Conservation (phyloP, 306 rosid species). For the Prosopis cineraria region DNA sequence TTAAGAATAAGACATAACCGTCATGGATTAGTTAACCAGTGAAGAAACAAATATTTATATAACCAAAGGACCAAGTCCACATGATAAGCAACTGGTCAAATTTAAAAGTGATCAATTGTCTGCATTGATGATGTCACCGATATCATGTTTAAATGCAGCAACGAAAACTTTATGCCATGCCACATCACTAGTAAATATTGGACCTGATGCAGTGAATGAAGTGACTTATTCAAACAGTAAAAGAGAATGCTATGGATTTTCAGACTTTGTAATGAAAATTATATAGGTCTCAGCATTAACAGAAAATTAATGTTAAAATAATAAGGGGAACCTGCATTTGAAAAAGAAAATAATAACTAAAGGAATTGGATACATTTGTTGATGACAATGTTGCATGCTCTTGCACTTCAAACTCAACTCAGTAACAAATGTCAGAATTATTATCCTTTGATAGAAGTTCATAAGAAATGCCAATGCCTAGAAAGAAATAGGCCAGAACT, state of each 20-base stretch:
- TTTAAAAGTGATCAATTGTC: background rate
- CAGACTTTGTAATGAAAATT: background rate
- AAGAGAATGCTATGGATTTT: background rate
- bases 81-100: background rate
- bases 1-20: background rate
- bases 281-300: background rate
- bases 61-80: background rate
- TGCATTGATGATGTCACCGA: background rate
- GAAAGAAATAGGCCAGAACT: background rate
- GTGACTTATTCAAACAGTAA: background rate
- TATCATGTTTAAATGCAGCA: background rate
- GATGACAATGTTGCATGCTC: background rate
- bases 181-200: background rate
- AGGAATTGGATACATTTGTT: background rate
- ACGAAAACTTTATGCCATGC: background rate
- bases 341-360: background rate
- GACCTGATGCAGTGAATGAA: background rate
- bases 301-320: background rate
- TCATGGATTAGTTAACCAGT: background rate
- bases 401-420: background rate
- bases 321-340: background rate
- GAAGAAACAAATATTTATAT: background rate
- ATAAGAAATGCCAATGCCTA: background rate
- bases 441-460: background rate
- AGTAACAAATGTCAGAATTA: background rate